Evolutionary conservation across 805 yeast genomes (phyloP).

Genomic region (Hanseniaspora mollemarum): DNA sequence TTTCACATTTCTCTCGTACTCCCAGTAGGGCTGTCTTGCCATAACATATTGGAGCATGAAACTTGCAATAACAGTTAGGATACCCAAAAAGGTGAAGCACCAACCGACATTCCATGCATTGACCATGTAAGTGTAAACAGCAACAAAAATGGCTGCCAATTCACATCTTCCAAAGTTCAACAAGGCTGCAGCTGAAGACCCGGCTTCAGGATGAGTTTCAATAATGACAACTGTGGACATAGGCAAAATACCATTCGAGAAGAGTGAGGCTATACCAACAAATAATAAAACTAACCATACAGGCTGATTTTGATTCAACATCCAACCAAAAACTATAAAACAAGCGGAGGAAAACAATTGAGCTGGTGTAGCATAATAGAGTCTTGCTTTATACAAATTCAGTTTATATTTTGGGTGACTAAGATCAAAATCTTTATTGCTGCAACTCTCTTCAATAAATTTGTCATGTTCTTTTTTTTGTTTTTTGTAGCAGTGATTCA

Average conservation of each 20-base stretch:
- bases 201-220: constrained; percentile 59
- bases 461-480: constrained; percentile 20
- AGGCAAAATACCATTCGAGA: constrained; percentile 48
- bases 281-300: constrained; percentile 48
- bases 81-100: constrained; percentile 61
- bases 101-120: constrained; percentile 56
- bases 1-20: constrained; percentile 20
- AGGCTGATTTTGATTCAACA: constrained; percentile 38
- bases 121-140: constrained; percentile 53
- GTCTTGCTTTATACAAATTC: constrained; percentile 45
- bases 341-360: constrained; percentile 32
- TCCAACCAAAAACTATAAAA: constrained; percentile 60
- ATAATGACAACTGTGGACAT: constrained; percentile 55
- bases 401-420: constrained; percentile 31
- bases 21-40: constrained; percentile 28
- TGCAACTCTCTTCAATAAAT: constrained; percentile 23
- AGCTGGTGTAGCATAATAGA: constrained; percentile 38
- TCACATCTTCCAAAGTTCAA: constrained; percentile 63
- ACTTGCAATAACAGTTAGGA: constrained; percentile 30
- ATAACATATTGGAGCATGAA: constrained; percentile 24
- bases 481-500: constrained; percentile 37
- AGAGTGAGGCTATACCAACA: constrained; percentile 45
- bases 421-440: constrained; percentile 22
- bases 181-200: constrained; percentile 66
- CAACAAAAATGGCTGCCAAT: constrained; percentile 60